Percentiles rank a stretch among this genome's conserved stretches.
Conservation (phyloP, 78 protist species). For the Isochrysis galbana region DNA sequence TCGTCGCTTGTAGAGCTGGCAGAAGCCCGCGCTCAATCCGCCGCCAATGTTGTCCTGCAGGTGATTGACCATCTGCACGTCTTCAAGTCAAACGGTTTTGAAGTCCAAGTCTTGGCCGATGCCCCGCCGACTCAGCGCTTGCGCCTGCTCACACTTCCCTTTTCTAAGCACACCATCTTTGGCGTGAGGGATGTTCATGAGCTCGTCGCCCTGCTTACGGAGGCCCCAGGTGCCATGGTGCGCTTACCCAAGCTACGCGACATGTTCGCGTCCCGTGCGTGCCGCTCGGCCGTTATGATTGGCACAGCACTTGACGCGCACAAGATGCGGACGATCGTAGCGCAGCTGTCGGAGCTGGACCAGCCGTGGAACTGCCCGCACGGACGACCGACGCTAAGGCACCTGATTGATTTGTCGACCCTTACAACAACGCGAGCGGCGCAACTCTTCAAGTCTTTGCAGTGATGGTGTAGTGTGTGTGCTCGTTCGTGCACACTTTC, state of each 20-base stretch:
- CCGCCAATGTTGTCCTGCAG: no score
- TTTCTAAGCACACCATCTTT: constrained; percentile 49
- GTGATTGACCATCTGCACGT: constrained; percentile 49
- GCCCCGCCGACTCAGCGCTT: constrained; percentile 59
- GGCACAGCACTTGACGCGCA: constrained; percentile 74
- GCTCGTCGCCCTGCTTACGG: constrained; percentile 46
- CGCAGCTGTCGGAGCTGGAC: constrained; percentile 13
- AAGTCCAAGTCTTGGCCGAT: neutral
- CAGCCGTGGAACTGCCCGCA: constrained; percentile 98
- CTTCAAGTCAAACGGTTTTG: constrained; percentile 72
- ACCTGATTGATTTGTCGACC: constrained; percentile 55
- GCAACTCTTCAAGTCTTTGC: no score
- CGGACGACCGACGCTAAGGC: constrained; percentile 96
- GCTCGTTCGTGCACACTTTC: no score
- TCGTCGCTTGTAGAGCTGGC: no score
- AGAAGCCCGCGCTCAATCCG: no score
- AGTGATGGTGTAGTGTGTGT: no score
- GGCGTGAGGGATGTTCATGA: neutral
- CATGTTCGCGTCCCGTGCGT: constrained; percentile 90
- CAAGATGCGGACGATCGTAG: constrained; percentile 36
- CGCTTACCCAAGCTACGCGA: constrained; percentile 62
- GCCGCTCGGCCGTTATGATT: constrained; percentile 86
- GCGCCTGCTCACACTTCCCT: constrained; percentile 59
- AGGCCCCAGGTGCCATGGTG: constrained; percentile 25
- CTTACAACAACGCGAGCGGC: no score